Evolutionary conservation across 2,329 filamentous ascomycete species (phyloP), one percentile per base, ranked within the genome.

Genomic region (Cercospora citrullina): DNA sequence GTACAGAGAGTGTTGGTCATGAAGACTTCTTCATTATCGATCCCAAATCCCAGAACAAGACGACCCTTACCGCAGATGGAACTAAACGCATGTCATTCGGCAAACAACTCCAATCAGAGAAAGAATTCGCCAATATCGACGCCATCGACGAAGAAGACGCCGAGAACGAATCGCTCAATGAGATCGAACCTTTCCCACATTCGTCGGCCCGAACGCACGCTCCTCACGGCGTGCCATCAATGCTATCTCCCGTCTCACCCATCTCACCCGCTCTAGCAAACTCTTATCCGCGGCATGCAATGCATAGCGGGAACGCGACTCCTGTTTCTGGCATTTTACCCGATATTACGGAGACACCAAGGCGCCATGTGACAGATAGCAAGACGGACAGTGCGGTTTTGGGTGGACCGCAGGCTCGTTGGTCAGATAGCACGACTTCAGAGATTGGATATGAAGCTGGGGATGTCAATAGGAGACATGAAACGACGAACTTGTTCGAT

Each of bases 71-170:
- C 3, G 28, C 51, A 16, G 48, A 33, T 6, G 53, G 53, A 12
- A 62, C 67, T 6, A 68, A 72, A 55, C 69, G 70, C 42, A 69
- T 69, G 55, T 71, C 69, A n/a, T 67, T 71, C 6, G 66, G 67
- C 9, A 63, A 55, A 33, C 60, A 48, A 5, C 63, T 70, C 18
- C 67, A 71, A 21, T 68, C 66, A 7, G 67, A 71, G 28, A 66
- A 61, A 48, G 12, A 16, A n/a, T 31, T 53, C 16, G 16, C 59
- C 10, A 51, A 48, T 14, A 58, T 62, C 16, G 14, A 48, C 26
- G 60, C 59, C 0, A 39, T 62, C 21, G 64, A 57, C 28, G 48
- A 66, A 12, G 48, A 66, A 39, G 48, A 59, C 39, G 55, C 14
- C 63, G 36, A 48, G 1, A 26, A 14, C 3, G 31, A 26, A 26